Evolutionary conservation across 192 early-diverging fungal genomes (phyloP).

Genomic region (Cladochytrium replicatum): DNA sequence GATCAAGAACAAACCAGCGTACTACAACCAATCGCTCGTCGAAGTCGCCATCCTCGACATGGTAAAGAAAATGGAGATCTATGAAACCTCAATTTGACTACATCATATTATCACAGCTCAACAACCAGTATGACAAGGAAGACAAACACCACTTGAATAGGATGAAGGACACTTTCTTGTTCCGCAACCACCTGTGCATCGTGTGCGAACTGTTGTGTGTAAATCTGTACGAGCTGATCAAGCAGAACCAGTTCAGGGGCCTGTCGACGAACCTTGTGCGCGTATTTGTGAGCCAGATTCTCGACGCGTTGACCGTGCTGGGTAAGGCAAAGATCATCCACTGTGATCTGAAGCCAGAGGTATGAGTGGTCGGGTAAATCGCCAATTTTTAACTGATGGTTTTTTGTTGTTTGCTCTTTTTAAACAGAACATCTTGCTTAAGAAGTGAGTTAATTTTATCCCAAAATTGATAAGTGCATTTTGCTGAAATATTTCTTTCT

Average conservation of each 20-base stretch:
- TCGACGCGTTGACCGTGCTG: slow-evolving; percentile 81
- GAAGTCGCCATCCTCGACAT: slow-evolving; percentile 89
- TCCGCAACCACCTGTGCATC: slow-evolving; percentile 85
- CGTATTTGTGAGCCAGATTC: slow-evolving; percentile 84
- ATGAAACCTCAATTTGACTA: no score
- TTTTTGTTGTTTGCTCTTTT: no score
- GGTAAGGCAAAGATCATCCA: slow-evolving; percentile 88
- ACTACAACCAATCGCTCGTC: slow-evolving; percentile 95
- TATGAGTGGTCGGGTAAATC: no score
- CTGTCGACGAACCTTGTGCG: slow-evolving; percentile 88
- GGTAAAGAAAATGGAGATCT: slow-evolving; percentile 30
- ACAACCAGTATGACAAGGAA: slow-evolving; percentile 73
- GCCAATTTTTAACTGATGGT: no score
- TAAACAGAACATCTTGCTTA: slow-evolving; percentile 75
- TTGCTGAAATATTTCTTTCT: background rate
- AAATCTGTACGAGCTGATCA: slow-evolving; percentile 96
- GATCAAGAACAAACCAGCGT: slow-evolving; percentile 96
- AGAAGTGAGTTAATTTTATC: slow-evolving; percentile 51
- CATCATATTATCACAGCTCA: slow-evolving; percentile 47
- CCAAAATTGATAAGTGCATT: no score
- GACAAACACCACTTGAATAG: slow-evolving; percentile 86
- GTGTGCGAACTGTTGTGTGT: slow-evolving; percentile 95
- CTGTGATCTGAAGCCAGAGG: slow-evolving; percentile 96
- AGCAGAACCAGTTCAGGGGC: slow-evolving; percentile 95
- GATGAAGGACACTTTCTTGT: slow-evolving; percentile 87